Evolutionary conservation across 2,329 filamentous ascomycete species (phyloP).

Genomic region (Colletotrichum tamarilloi): DNA sequence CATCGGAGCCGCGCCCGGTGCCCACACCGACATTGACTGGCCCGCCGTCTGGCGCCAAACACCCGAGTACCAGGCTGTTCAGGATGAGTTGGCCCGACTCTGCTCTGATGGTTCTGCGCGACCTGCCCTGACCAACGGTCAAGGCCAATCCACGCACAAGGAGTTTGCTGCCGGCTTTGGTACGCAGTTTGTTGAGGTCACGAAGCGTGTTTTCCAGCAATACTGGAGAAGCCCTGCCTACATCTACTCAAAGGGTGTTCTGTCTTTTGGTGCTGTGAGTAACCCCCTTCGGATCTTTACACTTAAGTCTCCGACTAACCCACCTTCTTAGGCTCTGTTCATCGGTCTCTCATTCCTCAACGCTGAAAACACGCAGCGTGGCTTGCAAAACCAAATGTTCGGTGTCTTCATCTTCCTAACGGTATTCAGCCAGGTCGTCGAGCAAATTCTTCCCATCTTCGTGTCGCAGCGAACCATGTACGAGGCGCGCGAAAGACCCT

Average conservation of each 20-base stretch:
- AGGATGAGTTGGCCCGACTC: slow-evolving; percentile 29
- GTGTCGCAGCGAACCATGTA: slow-evolving; percentile 76
- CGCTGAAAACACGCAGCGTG: slow-evolving; percentile 68
- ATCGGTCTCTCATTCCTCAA: slow-evolving; percentile 77
- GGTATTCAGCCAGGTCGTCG: slow-evolving; percentile 74
- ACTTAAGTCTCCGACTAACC: not conserved
- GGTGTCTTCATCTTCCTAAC: slow-evolving; percentile 77
- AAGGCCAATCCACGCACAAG: slow-evolving; percentile 41
- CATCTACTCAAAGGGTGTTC: slow-evolving; percentile 65
- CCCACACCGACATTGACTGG: slow-evolving; percentile 60
- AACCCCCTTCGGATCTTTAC: no score
- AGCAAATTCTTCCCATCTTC: slow-evolving; percentile 78
- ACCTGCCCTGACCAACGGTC: not conserved
- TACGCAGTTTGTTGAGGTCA: slow-evolving; percentile 47
- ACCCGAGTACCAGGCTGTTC: slow-evolving; percentile 48
- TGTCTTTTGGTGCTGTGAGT: slow-evolving; percentile 38
- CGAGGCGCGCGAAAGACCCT: slow-evolving; percentile 75
- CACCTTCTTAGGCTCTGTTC: slow-evolving; percentile 59
- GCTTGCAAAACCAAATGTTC: slow-evolving; percentile 79
- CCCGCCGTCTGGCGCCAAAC: slow-evolving; percentile 56
- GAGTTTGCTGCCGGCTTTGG: slow-evolving; percentile 45
- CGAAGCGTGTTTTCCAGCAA: slow-evolving; percentile 49
- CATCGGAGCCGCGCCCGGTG: slow-evolving; percentile 51
- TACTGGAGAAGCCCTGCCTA: slow-evolving; percentile 63
- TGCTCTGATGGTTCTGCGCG: not conserved